A percentile compares a stretch with the other conserved stretches of the same genome.
Conservation (phyloP, 2,329 filamentous ascomycete genomes). For the Apiospora sp. region DNA sequence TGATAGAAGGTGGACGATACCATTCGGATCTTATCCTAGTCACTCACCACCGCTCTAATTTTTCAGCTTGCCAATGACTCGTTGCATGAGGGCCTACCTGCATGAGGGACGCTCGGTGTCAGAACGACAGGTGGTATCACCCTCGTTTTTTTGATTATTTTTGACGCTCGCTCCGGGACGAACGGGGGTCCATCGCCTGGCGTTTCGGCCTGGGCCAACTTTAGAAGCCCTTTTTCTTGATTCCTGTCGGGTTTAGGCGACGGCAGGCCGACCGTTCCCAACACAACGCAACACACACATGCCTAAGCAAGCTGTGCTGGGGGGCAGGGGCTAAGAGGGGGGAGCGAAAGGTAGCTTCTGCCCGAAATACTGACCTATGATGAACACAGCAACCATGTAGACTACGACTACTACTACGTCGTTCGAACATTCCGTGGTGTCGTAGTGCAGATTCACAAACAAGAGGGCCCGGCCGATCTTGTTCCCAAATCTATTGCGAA, state of each 20-base stretch:
- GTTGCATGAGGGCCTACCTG: conserved; percentile 12
- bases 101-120: conserved; percentile 19
- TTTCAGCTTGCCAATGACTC: conserved; percentile 21
- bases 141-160: not conserved
- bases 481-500: conserved; percentile 18
- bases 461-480: conserved; percentile 9
- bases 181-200: conserved; percentile 16
- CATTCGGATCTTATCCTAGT: conserved; percentile 1
- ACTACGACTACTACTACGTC: not conserved
- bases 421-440: not conserved
- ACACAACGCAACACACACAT: not conserved
- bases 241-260: not conserved
- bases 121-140: conserved; percentile 19
- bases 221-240: not conserved
- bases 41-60: conserved; percentile 5
- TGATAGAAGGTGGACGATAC: not conserved
- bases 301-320: not conserved
- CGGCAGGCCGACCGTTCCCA: not conserved
- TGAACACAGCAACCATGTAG: not conserved
- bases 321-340: not conserved
- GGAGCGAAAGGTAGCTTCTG: not conserved
- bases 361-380: conserved; percentile 2
- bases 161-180: not conserved
- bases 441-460: conserved; percentile 12
- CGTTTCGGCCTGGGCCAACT: conserved; percentile 6